phyloP scores from a whole-genome alignment of 805 yeast species.

The Sungouiozyma intestinalis region DNA sequence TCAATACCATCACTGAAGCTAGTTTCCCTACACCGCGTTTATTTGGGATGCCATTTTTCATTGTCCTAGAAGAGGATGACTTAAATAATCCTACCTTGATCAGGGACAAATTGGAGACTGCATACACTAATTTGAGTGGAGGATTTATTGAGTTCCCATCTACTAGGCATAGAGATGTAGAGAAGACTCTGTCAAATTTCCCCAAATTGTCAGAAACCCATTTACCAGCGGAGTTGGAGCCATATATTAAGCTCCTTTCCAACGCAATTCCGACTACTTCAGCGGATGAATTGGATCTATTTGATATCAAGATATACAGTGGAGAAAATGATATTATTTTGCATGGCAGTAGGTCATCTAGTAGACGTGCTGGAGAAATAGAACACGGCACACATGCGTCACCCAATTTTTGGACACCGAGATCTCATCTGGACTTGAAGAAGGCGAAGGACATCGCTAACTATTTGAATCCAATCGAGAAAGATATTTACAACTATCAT shows the following conservation, averaged over 20 bases:
- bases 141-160: slow-evolving; percentile 24
- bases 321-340: slow-evolving; percentile 1
- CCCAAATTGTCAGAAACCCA: slow-evolving; percentile 25
- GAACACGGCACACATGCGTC: not conserved
- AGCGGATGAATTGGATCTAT: slow-evolving; percentile 8
- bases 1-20: slow-evolving; percentile 35
- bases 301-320: slow-evolving; percentile 14
- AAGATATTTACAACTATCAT: slow-evolving; percentile 20
- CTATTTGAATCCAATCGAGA: slow-evolving; percentile 9
- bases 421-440: slow-evolving; percentile 9
- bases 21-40: slow-evolving; percentile 34
- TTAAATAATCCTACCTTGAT: slow-evolving; percentile 46
- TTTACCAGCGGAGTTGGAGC: slow-evolving; percentile 14
- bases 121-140: slow-evolving; percentile 40
- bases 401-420: slow-evolving; percentile 19
- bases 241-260: slow-evolving; percentile 12
- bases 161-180: slow-evolving; percentile 2
- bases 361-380: not conserved
- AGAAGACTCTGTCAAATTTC: slow-evolving; percentile 25
- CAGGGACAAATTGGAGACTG: slow-evolving; percentile 43
- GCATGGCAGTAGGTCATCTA: not conserved
- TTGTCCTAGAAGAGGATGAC: slow-evolving; percentile 45
- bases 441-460: slow-evolving; percentile 12
- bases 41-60: slow-evolving; percentile 72
- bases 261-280: slow-evolving; percentile 9